These are phyloP conservation scores for Cicer cuneatum DNA, from an alignment of 306 rosid genomes.

Conservation along the genomic window DNA sequence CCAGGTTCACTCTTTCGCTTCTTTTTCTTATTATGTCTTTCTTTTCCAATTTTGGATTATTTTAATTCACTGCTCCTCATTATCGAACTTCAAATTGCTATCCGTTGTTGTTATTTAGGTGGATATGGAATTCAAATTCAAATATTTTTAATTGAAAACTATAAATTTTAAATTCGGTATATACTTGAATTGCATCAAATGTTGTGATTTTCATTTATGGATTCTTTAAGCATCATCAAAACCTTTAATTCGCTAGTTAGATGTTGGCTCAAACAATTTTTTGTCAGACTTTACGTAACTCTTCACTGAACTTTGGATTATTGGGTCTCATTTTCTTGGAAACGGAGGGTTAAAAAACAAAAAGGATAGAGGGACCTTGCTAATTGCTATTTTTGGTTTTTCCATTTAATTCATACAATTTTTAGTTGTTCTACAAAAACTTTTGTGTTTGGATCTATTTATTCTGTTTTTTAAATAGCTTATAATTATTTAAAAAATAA, in stretches of 20 bases:
- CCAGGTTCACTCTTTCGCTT: conserved; percentile 57
- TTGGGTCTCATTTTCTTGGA: no score
- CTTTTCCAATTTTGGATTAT: no score
- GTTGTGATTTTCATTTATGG: neutral
- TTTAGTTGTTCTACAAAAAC: neutral
- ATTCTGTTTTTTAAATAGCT: neutral
- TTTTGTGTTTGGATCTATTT: conserved; percentile 2
- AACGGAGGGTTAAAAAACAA: no score
- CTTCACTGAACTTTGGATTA: no score
- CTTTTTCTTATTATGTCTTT: neutral
- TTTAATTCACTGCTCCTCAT: neutral
- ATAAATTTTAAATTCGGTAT: neutral
- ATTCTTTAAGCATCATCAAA: neutral
- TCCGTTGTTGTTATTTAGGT: neutral
- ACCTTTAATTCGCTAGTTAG: no score
- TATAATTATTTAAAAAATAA: neutral
- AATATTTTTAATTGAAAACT: neutral
- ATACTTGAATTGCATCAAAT: neutral
- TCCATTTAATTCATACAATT: conserved; percentile 11
- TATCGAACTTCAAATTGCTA: neutral
- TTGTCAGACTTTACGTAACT: no score
- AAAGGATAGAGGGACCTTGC: neutral
- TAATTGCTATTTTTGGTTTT: conserved; percentile 17
- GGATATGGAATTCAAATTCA: neutral
- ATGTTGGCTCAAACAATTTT: no score